Conservation (phyloP, 2,329 filamentous ascomycete genomes). For the Purpureocillium lavendulum region DNA sequence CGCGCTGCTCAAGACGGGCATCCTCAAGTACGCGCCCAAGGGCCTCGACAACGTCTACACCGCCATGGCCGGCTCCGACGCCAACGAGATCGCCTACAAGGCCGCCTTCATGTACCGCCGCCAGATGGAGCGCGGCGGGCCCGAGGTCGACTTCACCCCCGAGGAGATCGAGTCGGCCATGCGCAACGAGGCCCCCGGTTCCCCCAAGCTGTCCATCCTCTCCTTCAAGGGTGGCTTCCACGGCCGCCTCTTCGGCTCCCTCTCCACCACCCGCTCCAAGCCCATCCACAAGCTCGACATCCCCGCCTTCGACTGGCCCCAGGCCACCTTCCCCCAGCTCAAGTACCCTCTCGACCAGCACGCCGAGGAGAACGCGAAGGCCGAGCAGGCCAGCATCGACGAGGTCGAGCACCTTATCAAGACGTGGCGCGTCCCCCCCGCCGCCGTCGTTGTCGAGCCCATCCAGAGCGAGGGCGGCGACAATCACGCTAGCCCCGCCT, state of each 20-base stretch:
- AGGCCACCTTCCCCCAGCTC: slow-evolving; percentile 75
- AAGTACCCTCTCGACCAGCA: slow-evolving; percentile 83
- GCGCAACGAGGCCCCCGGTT: slow-evolving; percentile 71
- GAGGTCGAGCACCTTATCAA: slow-evolving; percentile 78
- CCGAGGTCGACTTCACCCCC: slow-evolving; percentile 67
- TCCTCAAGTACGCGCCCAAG: slow-evolving; percentile 74
- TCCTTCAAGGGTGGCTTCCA: slow-evolving; percentile 88
- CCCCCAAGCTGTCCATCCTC: slow-evolving; percentile 71
- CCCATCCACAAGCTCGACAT: slow-evolving; percentile 93
- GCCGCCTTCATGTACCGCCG: slow-evolving; percentile 91
- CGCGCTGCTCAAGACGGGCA: slow-evolving; percentile 66
- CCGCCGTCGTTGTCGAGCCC: slow-evolving; percentile 78
- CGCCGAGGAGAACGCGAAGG: slow-evolving; percentile 69
- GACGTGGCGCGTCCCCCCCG: slow-evolving; percentile 70
- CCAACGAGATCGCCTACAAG: slow-evolving; percentile 93
- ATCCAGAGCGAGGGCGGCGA: slow-evolving; percentile 92
- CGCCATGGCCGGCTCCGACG: slow-evolving; percentile 79
- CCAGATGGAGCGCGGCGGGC: slow-evolving; percentile 71
- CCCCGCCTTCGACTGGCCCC: slow-evolving; percentile 90
- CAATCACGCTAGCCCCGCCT: slow-evolving; percentile 82
- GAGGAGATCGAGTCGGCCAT: slow-evolving; percentile 69
- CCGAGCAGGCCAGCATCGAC: slow-evolving; percentile 72
- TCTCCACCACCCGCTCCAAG: slow-evolving; percentile 87
- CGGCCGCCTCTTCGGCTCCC: slow-evolving; percentile 77
- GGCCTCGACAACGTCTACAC: slow-evolving; percentile 87